Evolutionary conservation across 2,329 filamentous ascomycete species (phyloP).

Genomic region (Trichoderma gracile): DNA sequence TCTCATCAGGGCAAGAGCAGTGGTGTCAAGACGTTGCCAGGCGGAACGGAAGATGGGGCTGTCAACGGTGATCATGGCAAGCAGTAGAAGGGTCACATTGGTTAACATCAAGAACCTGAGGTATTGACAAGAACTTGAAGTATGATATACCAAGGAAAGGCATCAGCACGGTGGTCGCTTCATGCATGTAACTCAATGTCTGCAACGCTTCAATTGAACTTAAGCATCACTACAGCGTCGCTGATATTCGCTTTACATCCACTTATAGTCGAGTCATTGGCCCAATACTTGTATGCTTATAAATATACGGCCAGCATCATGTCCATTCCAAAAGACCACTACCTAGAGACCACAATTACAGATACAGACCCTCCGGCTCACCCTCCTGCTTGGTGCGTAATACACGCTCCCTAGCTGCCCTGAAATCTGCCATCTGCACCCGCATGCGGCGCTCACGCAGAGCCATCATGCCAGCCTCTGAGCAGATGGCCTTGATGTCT

Average conservation of each 20-base stretch:
- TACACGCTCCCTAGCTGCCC: constrained; percentile 87
- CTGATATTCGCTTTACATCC: background rate
- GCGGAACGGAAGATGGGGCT: background rate
- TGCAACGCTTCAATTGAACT: too few relatives aligned
- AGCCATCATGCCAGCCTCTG: constrained; percentile 92
- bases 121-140: constrained; percentile 6
- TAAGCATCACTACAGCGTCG: background rate
- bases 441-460: constrained; percentile 94
- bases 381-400: constrained; percentile 98
- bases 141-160: background rate
- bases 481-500: constrained; percentile 99
- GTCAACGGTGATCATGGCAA: background rate
- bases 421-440: constrained; percentile 98
- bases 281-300: background rate
- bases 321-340: background rate
- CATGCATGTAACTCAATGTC: too few relatives aligned
- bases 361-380: constrained; percentile 96
- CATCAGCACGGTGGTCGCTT: too few relatives aligned
- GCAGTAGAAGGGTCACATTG: background rate
- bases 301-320: background rate
- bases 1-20: background rate
- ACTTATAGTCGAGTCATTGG: background rate
- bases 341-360: constrained; percentile 60
- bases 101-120: background rate
- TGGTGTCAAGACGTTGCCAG: background rate